Evolutionary conservation across 2,329 filamentous ascomycete species (phyloP), one percentile per base, ranked within the genome.

Genomic region (Sclerotinia glacialis): DNA sequence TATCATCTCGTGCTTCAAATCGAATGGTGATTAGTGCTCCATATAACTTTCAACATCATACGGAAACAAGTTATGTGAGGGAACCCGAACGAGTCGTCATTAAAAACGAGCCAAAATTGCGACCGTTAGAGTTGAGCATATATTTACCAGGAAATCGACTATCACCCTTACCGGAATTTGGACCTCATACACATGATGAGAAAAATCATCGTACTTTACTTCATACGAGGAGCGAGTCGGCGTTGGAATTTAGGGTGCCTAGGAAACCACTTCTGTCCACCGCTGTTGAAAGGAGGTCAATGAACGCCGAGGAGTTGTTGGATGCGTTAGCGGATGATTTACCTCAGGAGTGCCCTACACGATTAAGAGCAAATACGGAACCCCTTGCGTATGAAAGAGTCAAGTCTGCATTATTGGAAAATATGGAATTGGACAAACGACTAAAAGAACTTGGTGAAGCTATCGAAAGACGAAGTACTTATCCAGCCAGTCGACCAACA

Each of bases 401-500:
- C 21, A 74, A 74, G 64, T 73, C 71, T 14, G 73, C 73, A 54
- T 55, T 77, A 11, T 71, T 75, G 47, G 75, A 77, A 66, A 75
- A 72, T 78, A 77, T 84, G 64, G 86, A 89, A 73, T 79, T 85
- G 69, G 86, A 89, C 65, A 79, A 78, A 66, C 76, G 87, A 53
- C 81, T 89, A 75, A 82, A 81, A 67, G 81, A 86, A 70, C 87
- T 89, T 64, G 83, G 89, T 63, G 81, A 84, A 61, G 79, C 85
- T 28, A 81, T 87, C 31, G 75, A 76, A 49, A 82, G 85, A 67
- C 84, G 86, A 76, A 88, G 83, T 74, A 55, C 63, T 14, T 87
- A 85, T 69, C 70, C 80, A 23, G 73, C 68, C 31, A 74, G 74
- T 58, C 71, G 75, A 23, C 74, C 75, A 4, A 71, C 68, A 26